phyloP scores from a whole-genome alignment of 306 rosid species.

The Cucumis cinereus region DNA sequence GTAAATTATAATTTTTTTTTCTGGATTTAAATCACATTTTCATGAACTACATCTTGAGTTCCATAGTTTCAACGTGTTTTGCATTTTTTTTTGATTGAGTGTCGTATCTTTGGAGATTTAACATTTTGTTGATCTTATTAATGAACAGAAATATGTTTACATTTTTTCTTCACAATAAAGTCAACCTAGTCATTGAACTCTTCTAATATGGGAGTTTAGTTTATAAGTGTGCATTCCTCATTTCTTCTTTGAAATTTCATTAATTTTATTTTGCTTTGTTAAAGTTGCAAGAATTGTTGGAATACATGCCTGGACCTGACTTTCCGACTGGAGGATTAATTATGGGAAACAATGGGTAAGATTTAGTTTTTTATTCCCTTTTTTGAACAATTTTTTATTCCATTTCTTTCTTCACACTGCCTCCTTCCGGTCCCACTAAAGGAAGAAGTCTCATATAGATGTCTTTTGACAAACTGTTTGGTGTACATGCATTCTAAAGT shows the following conservation, averaged over 20 bases:
- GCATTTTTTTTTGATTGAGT: neutral
- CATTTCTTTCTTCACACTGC: neutral
- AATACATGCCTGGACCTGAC: constrained; percentile 99
- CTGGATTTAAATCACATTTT: neutral
- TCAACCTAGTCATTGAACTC: neutral
- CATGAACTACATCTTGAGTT: neutral
- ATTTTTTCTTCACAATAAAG: neutral
- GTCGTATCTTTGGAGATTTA: neutral
- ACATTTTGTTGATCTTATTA: neutral
- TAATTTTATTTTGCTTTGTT: constrained; percentile 18
- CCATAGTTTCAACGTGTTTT: neutral
- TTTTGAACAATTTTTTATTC: neutral
- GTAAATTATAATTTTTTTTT: neutral
- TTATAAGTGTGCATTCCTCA: neutral
- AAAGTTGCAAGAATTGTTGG: constrained; percentile 92
- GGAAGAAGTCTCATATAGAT: neutral
- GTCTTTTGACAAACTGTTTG: neutral
- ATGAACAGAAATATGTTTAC: neutral
- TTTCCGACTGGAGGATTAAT: constrained; percentile 98
- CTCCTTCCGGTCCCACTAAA: neutral
- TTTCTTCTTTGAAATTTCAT: neutral
- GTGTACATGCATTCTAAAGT: neutral
- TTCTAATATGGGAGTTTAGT: neutral
- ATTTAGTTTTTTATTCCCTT: neutral
- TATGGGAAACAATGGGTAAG: constrained; percentile 95